Conservation (phyloP, 208 protist genomes). For the Trypanosoma platydactyli region DNA sequence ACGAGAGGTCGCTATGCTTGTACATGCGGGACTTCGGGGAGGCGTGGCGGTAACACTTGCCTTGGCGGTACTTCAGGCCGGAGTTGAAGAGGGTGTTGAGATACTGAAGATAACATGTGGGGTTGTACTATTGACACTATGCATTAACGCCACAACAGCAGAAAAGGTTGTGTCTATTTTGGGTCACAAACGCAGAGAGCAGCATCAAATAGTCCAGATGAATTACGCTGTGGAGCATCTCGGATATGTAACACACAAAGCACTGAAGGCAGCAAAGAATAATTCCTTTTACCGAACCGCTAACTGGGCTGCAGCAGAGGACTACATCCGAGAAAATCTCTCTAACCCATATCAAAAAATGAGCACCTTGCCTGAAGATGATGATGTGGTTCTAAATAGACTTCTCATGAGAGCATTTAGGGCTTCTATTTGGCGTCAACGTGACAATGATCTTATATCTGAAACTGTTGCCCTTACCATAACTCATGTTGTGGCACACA, state of each 20-base stretch:
- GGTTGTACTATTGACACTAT: conserved; percentile 69
- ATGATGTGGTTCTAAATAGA: conserved; percentile 58
- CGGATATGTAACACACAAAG: conserved; percentile 35
- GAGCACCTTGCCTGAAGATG: conserved; percentile 34
- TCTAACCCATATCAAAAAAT: conserved; percentile 48
- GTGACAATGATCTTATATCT: conserved; percentile 64
- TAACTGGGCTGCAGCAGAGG: conserved; percentile 68
- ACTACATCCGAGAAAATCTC: conserved; percentile 46
- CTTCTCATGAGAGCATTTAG: conserved; percentile 80
- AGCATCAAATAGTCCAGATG: conserved; percentile 64
- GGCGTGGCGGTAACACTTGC: conserved; percentile 80
- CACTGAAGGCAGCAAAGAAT: conserved; percentile 54
- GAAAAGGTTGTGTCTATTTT: conserved; percentile 41
- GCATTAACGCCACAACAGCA: conserved; percentile 78
- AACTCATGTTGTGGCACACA: conserved; percentile 27
- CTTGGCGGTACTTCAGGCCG: conserved; percentile 59
- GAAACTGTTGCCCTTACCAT: conserved; percentile 67
- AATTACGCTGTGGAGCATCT: conserved; percentile 58
- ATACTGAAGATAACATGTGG: conserved; percentile 77
- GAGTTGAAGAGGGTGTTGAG: conserved; percentile 46
- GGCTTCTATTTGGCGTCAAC: conserved; percentile 63
- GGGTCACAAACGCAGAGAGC: conserved; percentile 60
- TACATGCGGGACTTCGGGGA: conserved; percentile 77
- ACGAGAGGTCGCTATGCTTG: conserved; percentile 51
- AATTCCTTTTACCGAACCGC: conserved; percentile 70